Base-by-base conservation (phyloP, 2,329 filamentous ascomycete genomes). In the Zalaria sp. region DNA sequence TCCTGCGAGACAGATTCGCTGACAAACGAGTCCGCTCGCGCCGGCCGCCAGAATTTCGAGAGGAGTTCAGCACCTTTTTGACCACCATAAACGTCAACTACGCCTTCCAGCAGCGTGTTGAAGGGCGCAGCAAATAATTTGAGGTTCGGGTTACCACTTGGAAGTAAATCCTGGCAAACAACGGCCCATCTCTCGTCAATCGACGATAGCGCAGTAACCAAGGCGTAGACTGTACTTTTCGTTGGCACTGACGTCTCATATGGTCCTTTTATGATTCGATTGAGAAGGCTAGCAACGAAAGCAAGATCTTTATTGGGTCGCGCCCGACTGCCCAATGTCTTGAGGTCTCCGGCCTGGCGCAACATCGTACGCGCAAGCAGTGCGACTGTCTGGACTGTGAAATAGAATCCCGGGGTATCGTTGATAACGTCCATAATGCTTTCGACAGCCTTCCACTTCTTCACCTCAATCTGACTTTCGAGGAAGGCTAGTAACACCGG, bases 41-140 rank as follows among this genome's bases (percentile, higher is more conserved):
- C 46, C 10, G 40, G 31, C 40, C 66, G 70, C 65, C 72, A 77
- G 43, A 60, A 56, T 31, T 54, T 56, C 6, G 67, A 53, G 43
- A 72, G 69, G 29, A 77, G 48, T 3, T 51, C 56, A 43, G 60
- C 66, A 44, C 71, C 77, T 29, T 60, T 60, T 6, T 47, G 42
- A 43, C 65, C 69, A 41, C 69, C 71, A 37, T 68, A 64, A 0
- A 60, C 59, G 27, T 68, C 63, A 3, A 73, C 66, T 5, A 77
- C 60, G n/a, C 69, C 72, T 35, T 66, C 60, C 5, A 82, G 67
- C 5, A 77, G 46, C 11, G 53, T 50, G 46, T 75, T 69, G 61
- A 77, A 76, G 4, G 67, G 56, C 3, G 54, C 6, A 55, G 38
- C 9, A 34, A 35, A 54, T 26, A 18, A 25, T 39, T 57, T 55